These are phyloP conservation scores for Candida xiaguanensis DNA, from an alignment of 805 yeast genomes.

Conservation along the genomic window DNA sequence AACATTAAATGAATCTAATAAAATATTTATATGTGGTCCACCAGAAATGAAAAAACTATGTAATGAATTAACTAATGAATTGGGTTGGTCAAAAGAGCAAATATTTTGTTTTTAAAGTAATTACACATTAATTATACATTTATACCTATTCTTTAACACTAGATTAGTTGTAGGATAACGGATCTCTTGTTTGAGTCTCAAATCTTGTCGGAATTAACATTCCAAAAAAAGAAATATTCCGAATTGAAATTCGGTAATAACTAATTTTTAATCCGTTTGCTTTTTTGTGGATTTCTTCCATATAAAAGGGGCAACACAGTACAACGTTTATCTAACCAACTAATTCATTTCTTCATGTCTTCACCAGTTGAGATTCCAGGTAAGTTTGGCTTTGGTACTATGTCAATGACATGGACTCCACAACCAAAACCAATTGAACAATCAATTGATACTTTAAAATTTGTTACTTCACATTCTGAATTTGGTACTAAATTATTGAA, in stretches of 20 bases:
- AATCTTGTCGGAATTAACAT: not conserved
- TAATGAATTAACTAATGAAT: conserved; percentile 46
- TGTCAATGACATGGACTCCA: conserved; percentile 75
- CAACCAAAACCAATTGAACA: conserved; percentile 50
- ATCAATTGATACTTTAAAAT: conserved; percentile 51
- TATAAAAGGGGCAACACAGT: not conserved
- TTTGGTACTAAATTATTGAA: conserved; percentile 55
- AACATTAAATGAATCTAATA: conserved; percentile 41
- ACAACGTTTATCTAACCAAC: not conserved
- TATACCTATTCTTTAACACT: not conserved
- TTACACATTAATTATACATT: not conserved
- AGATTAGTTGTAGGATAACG: not conserved
- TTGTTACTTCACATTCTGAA: conserved; percentile 40
- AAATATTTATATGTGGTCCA: conserved; percentile 73
- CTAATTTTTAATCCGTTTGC: not conserved
- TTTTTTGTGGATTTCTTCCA: no score
- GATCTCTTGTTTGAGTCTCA: no score
- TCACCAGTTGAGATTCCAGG: conserved; percentile 18
- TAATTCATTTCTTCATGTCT: not conserved
- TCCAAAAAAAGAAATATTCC: not conserved
- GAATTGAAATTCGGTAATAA: not conserved
- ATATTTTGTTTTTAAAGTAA: conserved; percentile 50
- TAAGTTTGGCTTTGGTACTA: conserved; percentile 67
- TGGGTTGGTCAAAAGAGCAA: conserved; percentile 55
- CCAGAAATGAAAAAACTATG: conserved; percentile 59